phyloP scores from a whole-genome alignment of 2,329 filamentous ascomycete species.

The Bretziella fagacearum region DNA sequence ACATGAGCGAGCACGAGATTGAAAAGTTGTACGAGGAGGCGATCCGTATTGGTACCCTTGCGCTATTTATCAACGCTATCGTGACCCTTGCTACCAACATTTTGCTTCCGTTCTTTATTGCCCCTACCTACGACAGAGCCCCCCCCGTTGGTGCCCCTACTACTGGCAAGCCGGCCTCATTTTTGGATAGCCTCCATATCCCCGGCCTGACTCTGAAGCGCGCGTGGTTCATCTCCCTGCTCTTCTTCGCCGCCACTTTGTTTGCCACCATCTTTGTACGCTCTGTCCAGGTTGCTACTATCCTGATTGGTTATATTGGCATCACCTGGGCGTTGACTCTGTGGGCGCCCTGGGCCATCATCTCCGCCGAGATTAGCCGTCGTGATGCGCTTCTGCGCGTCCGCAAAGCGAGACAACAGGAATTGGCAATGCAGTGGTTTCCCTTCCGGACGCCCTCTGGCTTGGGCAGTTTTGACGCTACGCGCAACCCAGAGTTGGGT shows the following conservation, averaged over 20 bases:
- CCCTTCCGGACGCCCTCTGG: conserved; percentile 12
- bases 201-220: conserved; percentile 73
- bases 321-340: conserved; percentile 85
- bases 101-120: conserved; percentile 68
- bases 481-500: conserved; percentile 18
- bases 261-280: conserved; percentile 66
- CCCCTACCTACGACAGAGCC: conserved; percentile 50
- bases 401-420: conserved; percentile 19
- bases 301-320: conserved; percentile 64
- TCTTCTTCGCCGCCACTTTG: conserved; percentile 72
- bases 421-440: conserved; percentile 12
- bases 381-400: conserved; percentile 46
- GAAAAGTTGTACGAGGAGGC: conserved; percentile 68
- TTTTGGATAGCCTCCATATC: conserved; percentile 51
- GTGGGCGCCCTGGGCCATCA: conserved; percentile 92
- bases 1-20: conserved; percentile 60
- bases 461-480: conserved; percentile 11
- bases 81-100: conserved; percentile 70
- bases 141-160: conserved; percentile 6
- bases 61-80: conserved; percentile 73
- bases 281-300: conserved; percentile 53
- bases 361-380: conserved; percentile 77
- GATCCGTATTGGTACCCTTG: conserved; percentile 76
- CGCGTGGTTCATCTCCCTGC: conserved; percentile 68
- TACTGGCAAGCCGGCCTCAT: conserved; percentile 21